A percentile compares a stretch with the other conserved stretches of the same genome.
These are phyloP conservation scores for Fibroporia radiculosa DNA, from an alignment of 768 basidiomycete species.

Conservation along the genomic window DNA sequence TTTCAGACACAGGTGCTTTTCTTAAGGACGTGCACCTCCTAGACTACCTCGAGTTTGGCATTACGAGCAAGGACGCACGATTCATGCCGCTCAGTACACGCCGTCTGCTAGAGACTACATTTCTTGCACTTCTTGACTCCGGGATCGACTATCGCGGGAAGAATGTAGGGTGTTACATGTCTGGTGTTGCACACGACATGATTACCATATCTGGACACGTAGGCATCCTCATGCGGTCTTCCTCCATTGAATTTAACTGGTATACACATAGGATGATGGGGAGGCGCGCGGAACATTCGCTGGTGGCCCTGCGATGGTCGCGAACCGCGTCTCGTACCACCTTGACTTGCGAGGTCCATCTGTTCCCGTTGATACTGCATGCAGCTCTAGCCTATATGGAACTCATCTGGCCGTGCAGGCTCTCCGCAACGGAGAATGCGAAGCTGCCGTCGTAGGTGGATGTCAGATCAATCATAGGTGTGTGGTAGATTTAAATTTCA, in stretches of 20 bases:
- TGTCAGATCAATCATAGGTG: conserved; percentile 35
- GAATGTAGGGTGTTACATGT: conserved; percentile 35
- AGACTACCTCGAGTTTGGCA: conserved; percentile 33
- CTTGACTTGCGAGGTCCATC: conserved; percentile 40
- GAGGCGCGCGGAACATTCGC: conserved; percentile 28
- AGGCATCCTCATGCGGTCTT: conserved; percentile 1
- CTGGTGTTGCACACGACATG: conserved; percentile 22
- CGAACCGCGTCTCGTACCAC: conserved; percentile 36
- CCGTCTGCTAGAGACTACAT: conserved; percentile 31
- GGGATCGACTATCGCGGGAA: conserved; percentile 39
- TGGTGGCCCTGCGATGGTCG: conserved; percentile 27
- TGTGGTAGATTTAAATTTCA: not conserved
- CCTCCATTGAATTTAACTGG: not conserved
- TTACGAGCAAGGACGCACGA: conserved; percentile 28
- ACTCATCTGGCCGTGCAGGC: conserved; percentile 42
- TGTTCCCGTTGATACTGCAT: conserved; percentile 41
- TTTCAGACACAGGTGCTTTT: conserved; percentile 28
- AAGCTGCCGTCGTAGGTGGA: conserved; percentile 40
- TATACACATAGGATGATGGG: conserved; percentile 25
- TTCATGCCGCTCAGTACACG: conserved; percentile 28
- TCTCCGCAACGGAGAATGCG: conserved; percentile 35
- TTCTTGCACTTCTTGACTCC: conserved; percentile 38
- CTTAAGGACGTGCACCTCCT: conserved; percentile 29
- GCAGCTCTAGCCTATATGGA: conserved; percentile 41
- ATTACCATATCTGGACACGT: conserved; percentile 24